Evolutionary conservation across 2,329 filamentous ascomycete species (phyloP), one percentile per base, ranked within the genome.

Genomic region (Fusarium nurragi): DNA sequence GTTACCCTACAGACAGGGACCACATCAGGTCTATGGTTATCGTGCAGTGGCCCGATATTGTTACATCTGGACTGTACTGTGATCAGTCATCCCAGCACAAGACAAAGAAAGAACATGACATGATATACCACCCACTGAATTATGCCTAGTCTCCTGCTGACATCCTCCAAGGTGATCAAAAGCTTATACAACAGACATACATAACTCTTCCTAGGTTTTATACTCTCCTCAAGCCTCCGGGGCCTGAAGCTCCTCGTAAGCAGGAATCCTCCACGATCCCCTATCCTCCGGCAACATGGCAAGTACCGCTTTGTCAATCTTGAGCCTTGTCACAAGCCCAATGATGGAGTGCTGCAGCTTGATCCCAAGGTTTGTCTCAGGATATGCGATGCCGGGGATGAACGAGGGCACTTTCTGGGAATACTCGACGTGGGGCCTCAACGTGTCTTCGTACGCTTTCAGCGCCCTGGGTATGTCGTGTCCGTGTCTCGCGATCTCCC

Each of bases 351-450:
- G 64, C 22, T 74, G 38, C 7, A 71, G 14, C 60, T 67, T 65
- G 7, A 77, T 58, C 0, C 72, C 74, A 67, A 71, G 67, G 0
- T 46, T 50, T 12, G 75, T 74, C 28, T 73, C 58, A 0, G 72
- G 73, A 19, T 74, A 71, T 34, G 73, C 47, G 7, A 71, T n/a
- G 1, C 64, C 60, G 1, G 72, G 68, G 26, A 76, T 46, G 1
- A 73, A 69, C 0, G 73, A 70, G 4, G 71, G 58, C 5, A 77
- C 19, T 39, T 75, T 74, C 54, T 83, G 80, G 3, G 77, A 72
- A 1, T 77, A 64, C 16, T 75, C 71, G 6, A 83, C 77, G 28
- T 78, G 75, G 0, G 79, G 80, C 4, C 74, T 70, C 63, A 83
- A 75, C 9, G 70, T 73, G 26, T 67, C 37, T 55, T 84, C 79